These are phyloP conservation scores for Blastobotrys niveus DNA, from an alignment of 1,139 yeast genomes.

Conservation along the genomic window DNA sequence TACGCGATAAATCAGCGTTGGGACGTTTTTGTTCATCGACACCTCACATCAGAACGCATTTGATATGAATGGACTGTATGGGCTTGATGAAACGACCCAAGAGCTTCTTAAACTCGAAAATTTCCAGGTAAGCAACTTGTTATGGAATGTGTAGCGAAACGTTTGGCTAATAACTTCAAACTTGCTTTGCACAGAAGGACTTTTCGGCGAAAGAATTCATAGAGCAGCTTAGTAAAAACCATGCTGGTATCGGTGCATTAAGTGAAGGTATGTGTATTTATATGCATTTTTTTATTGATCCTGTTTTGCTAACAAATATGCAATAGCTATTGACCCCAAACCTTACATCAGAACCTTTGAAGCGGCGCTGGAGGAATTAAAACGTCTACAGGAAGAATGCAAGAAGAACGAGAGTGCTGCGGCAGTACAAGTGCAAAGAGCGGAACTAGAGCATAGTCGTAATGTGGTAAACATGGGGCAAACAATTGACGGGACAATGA, in stretches of 20 bases:
- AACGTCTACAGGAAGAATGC: slow-evolving; percentile 53
- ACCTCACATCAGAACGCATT: no score
- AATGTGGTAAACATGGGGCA: slow-evolving; percentile 56
- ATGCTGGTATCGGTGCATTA: slow-evolving; percentile 26
- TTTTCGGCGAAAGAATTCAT: slow-evolving; percentile 75
- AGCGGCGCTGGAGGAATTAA: slow-evolving; percentile 68
- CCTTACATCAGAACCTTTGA: slow-evolving; percentile 94
- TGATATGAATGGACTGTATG: slow-evolving; percentile 44
- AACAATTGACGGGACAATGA: slow-evolving; percentile 40
- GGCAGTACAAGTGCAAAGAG: slow-evolving; percentile 53
- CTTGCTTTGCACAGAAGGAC: slow-evolving; percentile 38
- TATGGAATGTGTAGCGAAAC: neutral
- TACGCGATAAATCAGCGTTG: no score
- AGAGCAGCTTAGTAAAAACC: slow-evolving; percentile 73
- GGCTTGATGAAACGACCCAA: slow-evolving; percentile 67
- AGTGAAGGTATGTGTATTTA: slow-evolving; percentile 10
- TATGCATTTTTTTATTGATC: neutral
- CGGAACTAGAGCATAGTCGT: slow-evolving; percentile 61
- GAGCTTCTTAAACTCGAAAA: slow-evolving; percentile 62
- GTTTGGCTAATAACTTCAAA: neutral
- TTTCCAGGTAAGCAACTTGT: slow-evolving; percentile 51
- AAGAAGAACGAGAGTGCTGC: slow-evolving; percentile 43
- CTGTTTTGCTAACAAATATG: neutral
- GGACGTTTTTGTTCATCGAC: no score
- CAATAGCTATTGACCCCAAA: slow-evolving; percentile 60